These are phyloP conservation scores for Fusarium begoniae DNA, from an alignment of 2,329 filamentous ascomycete genomes.

Conservation along the genomic window DNA sequence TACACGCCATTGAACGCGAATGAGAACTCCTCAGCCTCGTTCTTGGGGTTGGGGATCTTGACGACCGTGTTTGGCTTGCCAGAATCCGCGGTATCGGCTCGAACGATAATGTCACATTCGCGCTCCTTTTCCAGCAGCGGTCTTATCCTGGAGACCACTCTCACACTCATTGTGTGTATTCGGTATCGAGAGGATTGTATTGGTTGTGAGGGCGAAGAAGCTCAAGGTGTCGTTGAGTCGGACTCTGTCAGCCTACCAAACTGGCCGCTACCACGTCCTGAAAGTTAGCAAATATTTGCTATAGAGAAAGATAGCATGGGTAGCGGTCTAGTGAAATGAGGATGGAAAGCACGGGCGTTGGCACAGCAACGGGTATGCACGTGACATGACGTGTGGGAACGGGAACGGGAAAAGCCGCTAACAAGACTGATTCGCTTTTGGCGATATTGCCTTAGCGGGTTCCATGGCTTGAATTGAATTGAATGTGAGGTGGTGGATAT, in stretches of 20 bases:
- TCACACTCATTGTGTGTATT: constrained; percentile 66
- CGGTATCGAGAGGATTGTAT: constrained; percentile 15
- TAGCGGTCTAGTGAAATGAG: constrained; percentile 16
- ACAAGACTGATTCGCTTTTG: constrained; percentile 31
- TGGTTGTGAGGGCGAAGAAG: constrained; percentile 19
- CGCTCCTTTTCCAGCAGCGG: constrained; percentile 87
- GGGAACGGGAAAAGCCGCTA: constrained; percentile 50
- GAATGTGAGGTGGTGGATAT: constrained; percentile 24
- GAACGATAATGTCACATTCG: constrained; percentile 87
- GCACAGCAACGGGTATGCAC: constrained; percentile 33
- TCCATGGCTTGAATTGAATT: background rate
- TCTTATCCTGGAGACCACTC: constrained; percentile 90
- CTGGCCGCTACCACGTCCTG: constrained; percentile 33
- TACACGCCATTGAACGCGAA: constrained; percentile 97
- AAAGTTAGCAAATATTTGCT: constrained; percentile 35
- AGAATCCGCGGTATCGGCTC: constrained; percentile 68
- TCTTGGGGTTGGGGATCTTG: constrained; percentile 93
- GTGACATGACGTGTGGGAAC: constrained; percentile 42
- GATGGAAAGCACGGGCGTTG: constrained; percentile 31
- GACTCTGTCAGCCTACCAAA: constrained; percentile 41
- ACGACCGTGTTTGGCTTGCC: constrained; percentile 74
- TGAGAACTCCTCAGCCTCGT: constrained; percentile 87
- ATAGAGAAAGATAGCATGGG: constrained; percentile 24
- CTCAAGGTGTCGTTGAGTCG: constrained; percentile 20
- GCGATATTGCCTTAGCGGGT: background rate